Evolutionary conservation across 2,329 filamentous ascomycete species (phyloP).

Genomic region (Verticillium longisporum): DNA sequence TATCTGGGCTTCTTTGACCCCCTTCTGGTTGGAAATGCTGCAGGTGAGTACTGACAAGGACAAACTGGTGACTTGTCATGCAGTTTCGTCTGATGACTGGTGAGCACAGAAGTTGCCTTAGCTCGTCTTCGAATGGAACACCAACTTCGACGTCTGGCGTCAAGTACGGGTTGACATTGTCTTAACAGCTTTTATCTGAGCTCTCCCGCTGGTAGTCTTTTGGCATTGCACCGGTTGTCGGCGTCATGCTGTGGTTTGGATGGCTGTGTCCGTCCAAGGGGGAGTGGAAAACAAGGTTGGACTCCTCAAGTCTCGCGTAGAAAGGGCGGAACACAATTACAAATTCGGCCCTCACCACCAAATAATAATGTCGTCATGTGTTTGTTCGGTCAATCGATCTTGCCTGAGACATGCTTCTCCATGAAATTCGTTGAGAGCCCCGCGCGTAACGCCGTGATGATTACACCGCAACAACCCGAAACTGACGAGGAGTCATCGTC

Average conservation of each 20-base stretch:
- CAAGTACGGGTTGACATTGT: background rate
- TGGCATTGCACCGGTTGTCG: too few relatives aligned
- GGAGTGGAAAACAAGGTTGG: too few relatives aligned
- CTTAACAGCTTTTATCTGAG: background rate
- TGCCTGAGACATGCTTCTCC: background rate
- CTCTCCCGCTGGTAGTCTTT: too few relatives aligned
- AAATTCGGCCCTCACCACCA: background rate
- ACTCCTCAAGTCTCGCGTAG: too few relatives aligned
- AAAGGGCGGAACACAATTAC: too few relatives aligned
- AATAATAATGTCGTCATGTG: background rate
- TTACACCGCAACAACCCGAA: background rate
- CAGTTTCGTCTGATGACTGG: background rate
- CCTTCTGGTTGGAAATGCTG: background rate
- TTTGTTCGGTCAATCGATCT: background rate
- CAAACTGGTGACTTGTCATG: background rate
- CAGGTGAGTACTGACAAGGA: background rate
- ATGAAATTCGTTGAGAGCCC: background rate
- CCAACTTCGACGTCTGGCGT: background rate
- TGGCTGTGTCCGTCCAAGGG: too few relatives aligned
- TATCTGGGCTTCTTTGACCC: background rate
- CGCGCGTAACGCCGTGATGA: background rate
- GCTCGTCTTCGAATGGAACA: background rate
- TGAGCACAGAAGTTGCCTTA: background rate
- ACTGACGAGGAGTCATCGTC: background rate
- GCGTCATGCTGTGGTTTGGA: too few relatives aligned